Conservation (phyloP, 2,329 filamentous ascomycete genomes). For the Claviceps sp. region DNA sequence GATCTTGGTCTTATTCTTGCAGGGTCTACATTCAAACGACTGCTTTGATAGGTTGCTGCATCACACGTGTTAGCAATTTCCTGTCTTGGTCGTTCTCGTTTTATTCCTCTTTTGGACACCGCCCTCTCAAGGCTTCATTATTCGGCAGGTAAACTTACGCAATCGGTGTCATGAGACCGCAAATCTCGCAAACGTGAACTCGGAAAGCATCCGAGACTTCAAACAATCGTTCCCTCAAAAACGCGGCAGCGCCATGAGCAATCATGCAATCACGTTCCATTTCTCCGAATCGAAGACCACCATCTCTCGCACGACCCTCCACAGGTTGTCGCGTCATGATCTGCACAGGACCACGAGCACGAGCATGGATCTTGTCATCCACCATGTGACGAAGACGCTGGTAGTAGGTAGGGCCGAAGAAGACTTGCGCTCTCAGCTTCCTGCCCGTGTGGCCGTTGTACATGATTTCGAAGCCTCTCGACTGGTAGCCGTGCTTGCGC, state of each 20-base stretch:
- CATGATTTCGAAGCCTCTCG: conserved; percentile 94
- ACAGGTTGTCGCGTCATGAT: conserved; percentile 96
- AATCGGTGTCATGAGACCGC: conserved; percentile 96
- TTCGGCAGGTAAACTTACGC: conserved; percentile 53
- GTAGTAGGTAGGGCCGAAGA: conserved; percentile 97
- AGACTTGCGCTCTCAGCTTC: conserved; percentile 88
- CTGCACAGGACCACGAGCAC: conserved; percentile 89
- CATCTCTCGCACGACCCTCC: conserved; percentile 93
- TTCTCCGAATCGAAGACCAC: conserved; percentile 97
- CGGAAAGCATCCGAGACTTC: conserved; percentile 96
- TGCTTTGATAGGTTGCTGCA: conserved; percentile 81
- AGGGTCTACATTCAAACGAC: conserved; percentile 90
- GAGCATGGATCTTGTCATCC: conserved; percentile 99
- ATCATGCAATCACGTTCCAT: conserved; percentile 99
- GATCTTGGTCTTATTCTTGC: conserved; percentile 98
- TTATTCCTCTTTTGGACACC: background rate
- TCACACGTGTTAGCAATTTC: conserved; percentile 19
- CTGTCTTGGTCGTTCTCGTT: background rate
- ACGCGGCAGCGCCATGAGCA: conserved; percentile 92
- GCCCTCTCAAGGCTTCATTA: background rate
- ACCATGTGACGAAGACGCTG: conserved; percentile 99
- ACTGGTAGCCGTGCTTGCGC: conserved; percentile 85
- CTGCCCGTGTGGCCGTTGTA: conserved; percentile 95
- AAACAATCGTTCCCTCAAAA: conserved; percentile 93
- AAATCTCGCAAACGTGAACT: conserved; percentile 97